Conservation (phyloP, 1,284 basidiomycete species). For the Heterobasidion irregulare region DNA sequence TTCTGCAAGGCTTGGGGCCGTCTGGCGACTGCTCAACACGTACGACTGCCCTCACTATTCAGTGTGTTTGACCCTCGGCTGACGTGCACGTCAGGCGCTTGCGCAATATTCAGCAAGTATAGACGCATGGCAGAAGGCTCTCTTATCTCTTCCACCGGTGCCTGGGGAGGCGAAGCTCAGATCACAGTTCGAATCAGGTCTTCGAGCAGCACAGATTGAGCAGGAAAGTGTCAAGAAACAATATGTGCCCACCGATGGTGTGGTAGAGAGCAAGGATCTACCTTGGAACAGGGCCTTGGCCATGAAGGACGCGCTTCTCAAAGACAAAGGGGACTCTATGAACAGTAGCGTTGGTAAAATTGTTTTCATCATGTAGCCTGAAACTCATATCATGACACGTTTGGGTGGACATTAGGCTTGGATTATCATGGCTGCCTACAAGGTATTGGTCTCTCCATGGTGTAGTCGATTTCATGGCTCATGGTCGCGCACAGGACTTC, state of each 20-base stretch:
- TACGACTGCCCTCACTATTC: conserved; percentile 1
- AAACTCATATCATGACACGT: neutral
- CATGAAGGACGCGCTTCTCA: conserved; percentile 10
- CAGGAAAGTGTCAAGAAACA: neutral
- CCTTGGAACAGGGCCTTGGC: conserved; percentile 15
- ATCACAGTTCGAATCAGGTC: neutral
- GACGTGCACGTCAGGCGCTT: neutral
- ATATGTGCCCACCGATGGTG: neutral
- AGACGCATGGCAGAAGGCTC: neutral
- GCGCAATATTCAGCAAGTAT: neutral
- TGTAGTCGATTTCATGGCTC: neutral
- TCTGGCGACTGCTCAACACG: conserved; percentile 19
- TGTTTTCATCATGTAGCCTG: neutral
- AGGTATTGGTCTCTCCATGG: conserved; percentile 9
- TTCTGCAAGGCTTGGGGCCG: conserved; percentile 27
- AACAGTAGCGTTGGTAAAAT: conserved; percentile 19
- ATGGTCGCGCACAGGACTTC: neutral
- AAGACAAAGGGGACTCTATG: conserved; percentile 4
- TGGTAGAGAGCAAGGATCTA: neutral
- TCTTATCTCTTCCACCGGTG: neutral
- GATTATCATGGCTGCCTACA: conserved; percentile 21
- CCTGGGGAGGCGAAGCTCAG: neutral
- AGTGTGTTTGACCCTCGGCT: neutral
- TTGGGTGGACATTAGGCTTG: conserved; percentile 17
- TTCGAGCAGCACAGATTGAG: neutral